Evolutionary conservation across 768 basidiomycete genomes (phyloP).

Genomic region (Pholiota molesta): DNA sequence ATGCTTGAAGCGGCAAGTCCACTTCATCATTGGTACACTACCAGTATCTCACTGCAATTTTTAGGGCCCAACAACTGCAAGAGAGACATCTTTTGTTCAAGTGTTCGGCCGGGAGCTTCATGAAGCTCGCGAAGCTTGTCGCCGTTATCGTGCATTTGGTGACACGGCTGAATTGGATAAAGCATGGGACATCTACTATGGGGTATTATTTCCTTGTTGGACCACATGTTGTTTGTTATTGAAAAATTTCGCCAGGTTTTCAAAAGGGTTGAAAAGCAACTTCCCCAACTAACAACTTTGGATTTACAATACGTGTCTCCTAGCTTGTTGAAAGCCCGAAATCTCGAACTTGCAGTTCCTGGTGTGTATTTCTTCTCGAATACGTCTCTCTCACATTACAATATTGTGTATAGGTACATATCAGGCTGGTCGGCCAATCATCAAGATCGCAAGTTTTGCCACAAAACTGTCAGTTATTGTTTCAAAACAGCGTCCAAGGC

Average conservation of each 20-base stretch:
- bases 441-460: slow-evolving; percentile 83
- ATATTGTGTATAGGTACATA: slow-evolving; percentile 70
- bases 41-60: neutral
- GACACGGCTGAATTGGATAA: slow-evolving; percentile 91
- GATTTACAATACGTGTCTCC: slow-evolving; percentile 99
- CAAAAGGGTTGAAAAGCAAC: slow-evolving; percentile 93
- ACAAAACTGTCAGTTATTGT: slow-evolving; percentile 92
- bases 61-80: slow-evolving; percentile 90
- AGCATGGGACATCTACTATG: slow-evolving; percentile 99
- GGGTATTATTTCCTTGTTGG: slow-evolving; percentile 41
- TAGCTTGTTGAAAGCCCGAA: slow-evolving; percentile 81
- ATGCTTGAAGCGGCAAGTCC: slow-evolving; percentile 83
- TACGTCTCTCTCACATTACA: neutral
- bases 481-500: slow-evolving; percentile 95
- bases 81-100: slow-evolving; percentile 94
- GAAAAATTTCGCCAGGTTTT: slow-evolving; percentile 64
- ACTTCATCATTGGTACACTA: neutral
- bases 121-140: slow-evolving; percentile 90
- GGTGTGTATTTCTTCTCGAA: slow-evolving; percentile 46
- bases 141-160: slow-evolving; percentile 82
- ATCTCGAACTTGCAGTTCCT: slow-evolving; percentile 94
- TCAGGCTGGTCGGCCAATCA: slow-evolving; percentile 81
- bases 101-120: slow-evolving; percentile 90
- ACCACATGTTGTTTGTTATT: neutral
- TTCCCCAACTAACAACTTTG: slow-evolving; percentile 85